Percentiles rank a stretch among this genome's conserved stretches.
Conservation (phyloP, 75 land plant species). For the Selaginella tamariscina region DNA sequence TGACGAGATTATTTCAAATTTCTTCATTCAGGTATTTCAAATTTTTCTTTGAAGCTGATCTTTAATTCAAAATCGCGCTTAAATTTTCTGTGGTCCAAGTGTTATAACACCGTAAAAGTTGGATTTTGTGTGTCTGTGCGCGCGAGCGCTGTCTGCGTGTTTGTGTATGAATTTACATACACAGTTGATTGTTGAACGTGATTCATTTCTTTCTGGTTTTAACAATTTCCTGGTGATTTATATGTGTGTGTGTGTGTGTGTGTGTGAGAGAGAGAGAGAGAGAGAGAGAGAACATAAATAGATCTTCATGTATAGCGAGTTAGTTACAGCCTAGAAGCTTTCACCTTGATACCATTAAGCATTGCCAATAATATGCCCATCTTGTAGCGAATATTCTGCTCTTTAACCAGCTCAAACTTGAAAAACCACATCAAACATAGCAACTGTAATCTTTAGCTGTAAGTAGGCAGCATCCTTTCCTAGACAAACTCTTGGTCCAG, state of each 20-base stretch:
- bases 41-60: no score
- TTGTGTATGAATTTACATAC: no score
- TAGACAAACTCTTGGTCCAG: constrained; percentile 79
- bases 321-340: constrained; percentile 15
- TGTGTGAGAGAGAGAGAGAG: constrained; percentile 23
- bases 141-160: no score
- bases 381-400: constrained; percentile 54
- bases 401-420: constrained; percentile 35
- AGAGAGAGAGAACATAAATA: constrained; percentile 12
- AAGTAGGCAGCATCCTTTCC: constrained; percentile 89
- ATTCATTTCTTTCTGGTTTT: not conserved
- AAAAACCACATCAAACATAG: constrained; percentile 63
- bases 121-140: no score
- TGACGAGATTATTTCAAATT: not conserved
- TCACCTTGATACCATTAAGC: constrained; percentile 55
- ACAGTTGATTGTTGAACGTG: no score
- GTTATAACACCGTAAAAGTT: no score
- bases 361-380: constrained; percentile 72
- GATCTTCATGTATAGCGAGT: not conserved
- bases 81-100: no score
- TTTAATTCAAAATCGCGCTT: no score
- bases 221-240: constrained; percentile 19
- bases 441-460: constrained; percentile 86
- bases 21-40: not conserved
- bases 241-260: constrained; percentile 24